Evolutionary conservation across 139 green algal species (phyloP), one percentile per base, ranked within the genome.

Genomic region (Choricystis sp.): DNA sequence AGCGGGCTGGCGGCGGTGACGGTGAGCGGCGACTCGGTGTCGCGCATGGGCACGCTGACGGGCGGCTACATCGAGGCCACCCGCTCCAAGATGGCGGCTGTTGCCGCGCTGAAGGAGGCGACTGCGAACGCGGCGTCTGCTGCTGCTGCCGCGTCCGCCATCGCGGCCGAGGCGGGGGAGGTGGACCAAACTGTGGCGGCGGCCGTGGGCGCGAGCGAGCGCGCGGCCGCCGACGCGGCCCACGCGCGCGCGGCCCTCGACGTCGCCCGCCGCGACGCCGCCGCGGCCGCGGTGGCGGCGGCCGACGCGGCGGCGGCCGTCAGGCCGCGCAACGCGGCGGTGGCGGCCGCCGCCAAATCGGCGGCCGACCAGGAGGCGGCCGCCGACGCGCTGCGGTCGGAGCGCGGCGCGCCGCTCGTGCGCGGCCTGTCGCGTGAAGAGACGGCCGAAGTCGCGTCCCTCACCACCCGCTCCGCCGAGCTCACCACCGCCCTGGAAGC

Each of bases 1-100:
- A 60, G 30, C 52, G 64, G 79, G 20, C 70, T 95, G 1, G 79
- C 94, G 75, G 94, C 85, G 68, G 81, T 97, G 16, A 97, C 90
- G 9, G 75, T 96, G 63, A 81, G 94, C 19, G 91, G 91, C 4
- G 85, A 92, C 65, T 81, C 81, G 59, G 72, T 72, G 19, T 66
- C 69, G 58, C 62, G 66, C 3, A 56, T 62, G 21, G 89, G 89
- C 57, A 70, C 83, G 4, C 66, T 95, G 67, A 87, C 73, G 1
- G 89, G 89, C 19, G 89, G 89, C 21, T 88, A 79, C 68, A 69
- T 83, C 23, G 89, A 96, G 64, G 4, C 56, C 31, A 48, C 60
- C 21, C 73, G 65, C 9, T 79, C 60, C 25, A 31, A 57, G 24
- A 65, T 96, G 62, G 71, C 83, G 52, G 67, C 70, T 23, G 74